Base-by-base conservation (phyloP, 805 yeast genomes). In the Vanderwaltozyma yarrowii region DNA sequence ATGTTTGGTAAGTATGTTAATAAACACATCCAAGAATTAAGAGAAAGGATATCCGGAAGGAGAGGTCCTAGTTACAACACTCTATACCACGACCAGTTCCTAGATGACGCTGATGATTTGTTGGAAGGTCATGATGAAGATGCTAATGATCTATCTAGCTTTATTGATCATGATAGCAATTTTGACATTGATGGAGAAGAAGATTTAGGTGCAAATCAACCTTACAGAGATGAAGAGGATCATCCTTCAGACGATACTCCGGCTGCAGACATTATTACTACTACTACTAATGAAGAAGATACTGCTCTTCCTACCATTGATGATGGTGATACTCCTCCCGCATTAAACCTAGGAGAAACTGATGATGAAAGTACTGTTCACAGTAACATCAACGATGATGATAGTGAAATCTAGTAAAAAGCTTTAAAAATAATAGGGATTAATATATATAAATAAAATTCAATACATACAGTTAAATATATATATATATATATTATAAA, bases 101-200 rank as follows among this genome's bases (percentile, higher is more conserved):
- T 58, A 45, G 62, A 60, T 42, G 66, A 60, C 26, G 62, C 62
- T 3, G 63, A 60, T 39, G 63, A 58, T 36, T 37, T 60, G 24
- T 36, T 59, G 23, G 52, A 52, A 13, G 65, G 64, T 6, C 62
- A 60, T 36, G 74, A 69, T 37, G 73, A 67, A 33, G 76, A 71
- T 51, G 76, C 76, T 0, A 60, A 67, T 33, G 73, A 69, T 38
- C 57, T 71, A 26, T 66, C 67, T 33, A 61, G 66, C 30, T 64
- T 70, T 36, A 46, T 67, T 13, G 66, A 64, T 36, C 50, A 52
- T 21, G 61, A 56, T 16, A 50, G 47, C 13, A 52, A 52, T 32
- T 61, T 57, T 41, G 69, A 63, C 30, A 57, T 62, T 31, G 65
- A 60, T 8, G 62, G 51, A 27, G 65, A 56, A 25, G 60, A 37